phyloP scores from a whole-genome alignment of 495 filamentous ascomycete species.

The Cetradonia linearis region DNA sequence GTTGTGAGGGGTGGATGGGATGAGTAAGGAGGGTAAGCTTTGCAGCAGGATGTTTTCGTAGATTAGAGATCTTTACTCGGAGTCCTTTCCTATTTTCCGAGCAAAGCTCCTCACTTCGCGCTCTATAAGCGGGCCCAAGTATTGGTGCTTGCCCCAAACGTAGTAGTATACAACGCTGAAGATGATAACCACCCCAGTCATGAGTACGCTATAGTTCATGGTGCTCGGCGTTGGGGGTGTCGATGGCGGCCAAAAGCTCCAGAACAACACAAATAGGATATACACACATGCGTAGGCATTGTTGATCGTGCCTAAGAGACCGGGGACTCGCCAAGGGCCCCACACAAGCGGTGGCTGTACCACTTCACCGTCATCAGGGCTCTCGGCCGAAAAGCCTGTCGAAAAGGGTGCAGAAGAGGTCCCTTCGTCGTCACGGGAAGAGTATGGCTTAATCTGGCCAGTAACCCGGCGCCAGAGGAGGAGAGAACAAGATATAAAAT shows the following conservation, averaged over 20 bases:
- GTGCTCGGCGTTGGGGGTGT: slow-evolving; percentile 33
- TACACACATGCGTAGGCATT: slow-evolving; percentile 37
- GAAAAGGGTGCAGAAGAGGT: neutral
- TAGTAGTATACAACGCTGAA: slow-evolving; percentile 39
- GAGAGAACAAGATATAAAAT: slow-evolving; percentile 41
- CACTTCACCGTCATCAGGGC: neutral
- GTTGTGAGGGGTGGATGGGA: too few species aligned
- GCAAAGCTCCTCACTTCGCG: neutral
- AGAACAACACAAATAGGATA: slow-evolving; percentile 22
- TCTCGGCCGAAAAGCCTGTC: neutral
- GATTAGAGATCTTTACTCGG: too few species aligned
- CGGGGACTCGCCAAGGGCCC: slow-evolving; percentile 39
- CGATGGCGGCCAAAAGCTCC: slow-evolving; percentile 40
- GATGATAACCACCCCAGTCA: slow-evolving; percentile 34
- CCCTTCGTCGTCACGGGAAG: slow-evolving; percentile 21
- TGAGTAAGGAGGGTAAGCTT: too few species aligned
- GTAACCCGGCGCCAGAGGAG: slow-evolving; percentile 37
- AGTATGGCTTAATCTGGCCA: slow-evolving; percentile 30
- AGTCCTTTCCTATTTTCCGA: neutral
- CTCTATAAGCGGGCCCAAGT: slow-evolving; percentile 18
- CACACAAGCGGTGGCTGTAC: neutral
- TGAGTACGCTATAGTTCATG: slow-evolving; percentile 42
- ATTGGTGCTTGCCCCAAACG: slow-evolving; percentile 26
- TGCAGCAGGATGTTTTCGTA: too few species aligned
- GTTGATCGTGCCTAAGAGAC: slow-evolving; percentile 37